Conservation (phyloP, 768 basidiomycete genomes). For the Lactarius evosmus region DNA sequence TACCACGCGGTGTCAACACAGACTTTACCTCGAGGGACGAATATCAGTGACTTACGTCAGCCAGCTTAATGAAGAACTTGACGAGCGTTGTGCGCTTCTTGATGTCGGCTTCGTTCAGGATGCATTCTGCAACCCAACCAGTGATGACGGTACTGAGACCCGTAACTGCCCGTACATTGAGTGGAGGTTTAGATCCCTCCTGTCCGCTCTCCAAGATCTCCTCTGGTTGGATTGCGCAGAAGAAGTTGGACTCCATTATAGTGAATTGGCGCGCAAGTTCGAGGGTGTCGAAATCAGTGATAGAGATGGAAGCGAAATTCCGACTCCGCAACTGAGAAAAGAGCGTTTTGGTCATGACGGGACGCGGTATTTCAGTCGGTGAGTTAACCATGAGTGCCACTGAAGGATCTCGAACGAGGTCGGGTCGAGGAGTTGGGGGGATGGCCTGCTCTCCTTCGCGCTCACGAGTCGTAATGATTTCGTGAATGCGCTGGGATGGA, state of each 20-base stretch:
- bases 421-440: constrained; percentile 54
- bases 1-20: constrained; percentile 18
- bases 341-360: constrained; percentile 78
- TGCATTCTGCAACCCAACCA: constrained; percentile 94
- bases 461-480: constrained; percentile 56
- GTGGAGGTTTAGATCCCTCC: constrained; percentile 57
- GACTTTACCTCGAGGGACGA: constrained; percentile 2
- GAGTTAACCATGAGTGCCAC: constrained; percentile 52
- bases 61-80: constrained; percentile 93
- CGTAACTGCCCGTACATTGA: constrained; percentile 79
- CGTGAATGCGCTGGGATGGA: constrained; percentile 70
- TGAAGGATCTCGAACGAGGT: constrained; percentile 69
- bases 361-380: constrained; percentile 75
- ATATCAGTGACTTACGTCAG: constrained; percentile 59
- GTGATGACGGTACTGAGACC: constrained; percentile 90
- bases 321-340: constrained; percentile 63
- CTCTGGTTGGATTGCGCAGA: constrained; percentile 80
- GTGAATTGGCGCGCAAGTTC: constrained; percentile 94
- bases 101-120: constrained; percentile 84
- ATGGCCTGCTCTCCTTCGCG: constrained; percentile 38
- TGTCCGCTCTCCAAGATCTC: constrained; percentile 86
- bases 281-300: constrained; percentile 90
- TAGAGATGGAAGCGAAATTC: constrained; percentile 55
- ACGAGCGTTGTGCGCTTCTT: constrained; percentile 76
- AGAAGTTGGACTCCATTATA: constrained; percentile 87